A percentile compares a stretch with the other conserved stretches of the same genome.
phyloP scores from a whole-genome alignment of 2,329 filamentous ascomycete genomes.

The Claviceps sp. region DNA sequence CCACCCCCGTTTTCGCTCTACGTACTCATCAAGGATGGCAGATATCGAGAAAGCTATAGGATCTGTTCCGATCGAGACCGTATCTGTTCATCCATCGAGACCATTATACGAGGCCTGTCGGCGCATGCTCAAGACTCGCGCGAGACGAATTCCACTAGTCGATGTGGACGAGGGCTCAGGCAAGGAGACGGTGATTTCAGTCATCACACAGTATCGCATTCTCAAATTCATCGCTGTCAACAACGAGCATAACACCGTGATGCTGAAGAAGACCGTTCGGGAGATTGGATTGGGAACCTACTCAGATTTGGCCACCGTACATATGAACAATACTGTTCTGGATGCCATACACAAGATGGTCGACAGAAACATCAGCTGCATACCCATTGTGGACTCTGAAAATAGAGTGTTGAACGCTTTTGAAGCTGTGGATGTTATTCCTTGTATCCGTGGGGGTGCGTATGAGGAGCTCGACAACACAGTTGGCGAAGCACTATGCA shows the following conservation, averaged over 20 bases:
- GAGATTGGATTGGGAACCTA: conserved; percentile 84
- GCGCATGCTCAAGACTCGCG: conserved; percentile 85
- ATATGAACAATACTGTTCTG: conserved; percentile 83
- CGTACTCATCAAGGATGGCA: conserved; percentile 23
- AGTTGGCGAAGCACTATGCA: conserved; percentile 80
- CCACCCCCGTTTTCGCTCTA: not conserved
- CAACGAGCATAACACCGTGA: conserved; percentile 67
- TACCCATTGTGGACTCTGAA: conserved; percentile 78
- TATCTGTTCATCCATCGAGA: conserved; percentile 83
- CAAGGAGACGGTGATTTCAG: conserved; percentile 84
- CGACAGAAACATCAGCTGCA: conserved; percentile 81
- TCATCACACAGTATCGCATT: conserved; percentile 96
- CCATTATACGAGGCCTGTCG: conserved; percentile 92
- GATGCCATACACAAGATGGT: conserved; percentile 92
- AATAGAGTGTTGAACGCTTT: conserved; percentile 83
- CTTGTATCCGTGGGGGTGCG: conserved; percentile 81
- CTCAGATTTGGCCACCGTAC: conserved; percentile 62
- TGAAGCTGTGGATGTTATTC: conserved; percentile 93
- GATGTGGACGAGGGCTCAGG: conserved; percentile 91
- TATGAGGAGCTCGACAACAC: conserved; percentile 83
- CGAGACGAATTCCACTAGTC: conserved; percentile 83
- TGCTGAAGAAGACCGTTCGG: conserved; percentile 73
- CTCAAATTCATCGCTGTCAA: conserved; percentile 98
- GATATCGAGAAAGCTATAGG: conserved; percentile 93
- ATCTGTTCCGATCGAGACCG: conserved; percentile 80